These are phyloP conservation scores for Phytophthora constricta DNA, from an alignment of 352 stramenopile species.

Conservation along the genomic window DNA sequence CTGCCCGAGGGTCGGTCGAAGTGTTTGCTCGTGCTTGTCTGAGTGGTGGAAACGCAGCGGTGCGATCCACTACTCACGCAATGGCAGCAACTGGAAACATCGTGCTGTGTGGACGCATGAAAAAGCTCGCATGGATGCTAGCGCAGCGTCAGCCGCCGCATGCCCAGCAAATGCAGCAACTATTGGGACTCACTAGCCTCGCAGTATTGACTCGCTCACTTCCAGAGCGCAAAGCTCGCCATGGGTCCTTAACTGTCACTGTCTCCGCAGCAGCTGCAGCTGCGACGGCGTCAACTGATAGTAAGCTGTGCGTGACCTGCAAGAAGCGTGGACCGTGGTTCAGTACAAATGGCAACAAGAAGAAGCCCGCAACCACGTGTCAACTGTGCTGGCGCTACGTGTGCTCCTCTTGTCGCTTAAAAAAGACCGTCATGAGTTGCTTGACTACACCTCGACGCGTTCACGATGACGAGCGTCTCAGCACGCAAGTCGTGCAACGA, in stretches of 20 bases:
- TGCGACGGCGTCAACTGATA: conserved; percentile 12
- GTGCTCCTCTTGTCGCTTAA: conserved; percentile 61
- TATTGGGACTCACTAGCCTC: conserved; percentile 27
- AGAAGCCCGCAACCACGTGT: conserved; percentile 44
- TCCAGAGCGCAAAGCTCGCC: conserved; percentile 21
- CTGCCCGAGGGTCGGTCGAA: conserved; percentile 32
- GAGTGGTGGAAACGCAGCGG: conserved; percentile 37
- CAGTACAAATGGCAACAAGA: conserved; percentile 30
- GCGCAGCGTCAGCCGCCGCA: conserved; percentile 31
- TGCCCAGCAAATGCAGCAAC: conserved; percentile 4
- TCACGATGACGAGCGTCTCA: conserved; percentile 19
- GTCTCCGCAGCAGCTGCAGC: conserved; percentile 33
- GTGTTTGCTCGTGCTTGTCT: conserved; percentile 40
- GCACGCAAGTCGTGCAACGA: conserved; percentile 35
- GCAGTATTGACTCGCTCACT: conserved; percentile 31
- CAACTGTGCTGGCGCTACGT: conserved; percentile 56
- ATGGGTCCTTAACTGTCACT: conserved; percentile 34
- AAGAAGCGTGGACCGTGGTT: conserved; percentile 45
- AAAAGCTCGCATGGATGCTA: conserved; percentile 71
- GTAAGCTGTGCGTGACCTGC: conserved; percentile 44
- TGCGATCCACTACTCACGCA: conserved; percentile 34
- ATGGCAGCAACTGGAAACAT: conserved; percentile 41
- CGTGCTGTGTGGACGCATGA: conserved; percentile 68
- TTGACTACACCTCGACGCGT: conserved; percentile 27
- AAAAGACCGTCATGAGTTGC: conserved; percentile 47